Evolutionary conservation across 106 monocot species (phyloP).

Genomic region (Dioscorea dumetorum): DNA sequence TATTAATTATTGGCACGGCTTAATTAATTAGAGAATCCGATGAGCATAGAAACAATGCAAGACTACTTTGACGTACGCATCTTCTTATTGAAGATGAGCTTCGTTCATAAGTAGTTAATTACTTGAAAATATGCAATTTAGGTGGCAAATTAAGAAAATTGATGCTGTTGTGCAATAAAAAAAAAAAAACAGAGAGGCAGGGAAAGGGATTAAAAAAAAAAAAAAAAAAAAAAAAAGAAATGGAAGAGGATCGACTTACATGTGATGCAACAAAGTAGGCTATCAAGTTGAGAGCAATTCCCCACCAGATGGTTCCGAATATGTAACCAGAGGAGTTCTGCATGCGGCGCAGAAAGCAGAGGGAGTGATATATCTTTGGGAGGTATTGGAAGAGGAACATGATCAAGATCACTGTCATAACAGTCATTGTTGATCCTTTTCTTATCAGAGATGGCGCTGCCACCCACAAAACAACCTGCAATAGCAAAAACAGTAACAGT

Average conservation of each 20-base stretch:
- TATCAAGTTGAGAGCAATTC: slow-evolving; percentile 61
- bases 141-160: too few relatives aligned
- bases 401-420: slow-evolving; percentile 54
- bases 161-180: too few relatives aligned
- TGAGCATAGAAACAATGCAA: too few relatives aligned
- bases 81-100: too few relatives aligned
- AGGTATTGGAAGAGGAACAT: slow-evolving; percentile 70
- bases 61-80: too few relatives aligned
- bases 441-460: slow-evolving; percentile 57
- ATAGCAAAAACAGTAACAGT: background rate
- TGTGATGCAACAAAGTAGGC: slow-evolving; percentile 76
- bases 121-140: too few relatives aligned
- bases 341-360: slow-evolving; percentile 48
- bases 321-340: slow-evolving; percentile 66
- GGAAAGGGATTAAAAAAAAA: too few relatives aligned
- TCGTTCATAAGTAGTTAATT: too few relatives aligned
- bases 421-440: slow-evolving; percentile 42
- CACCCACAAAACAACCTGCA: slow-evolving; percentile 62
- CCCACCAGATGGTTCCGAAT: slow-evolving; percentile 77
- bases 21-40: too few relatives aligned
- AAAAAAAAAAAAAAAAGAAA: too few relatives aligned
- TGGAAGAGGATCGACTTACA: slow-evolving; percentile 25
- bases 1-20: too few relatives aligned
- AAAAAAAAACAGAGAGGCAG: too few relatives aligned
- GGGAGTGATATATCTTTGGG: slow-evolving; percentile 64